These are phyloP conservation scores for Schizothecium vesticola DNA, from an alignment of 495 filamentous ascomycete genomes.

Conservation along the genomic window DNA sequence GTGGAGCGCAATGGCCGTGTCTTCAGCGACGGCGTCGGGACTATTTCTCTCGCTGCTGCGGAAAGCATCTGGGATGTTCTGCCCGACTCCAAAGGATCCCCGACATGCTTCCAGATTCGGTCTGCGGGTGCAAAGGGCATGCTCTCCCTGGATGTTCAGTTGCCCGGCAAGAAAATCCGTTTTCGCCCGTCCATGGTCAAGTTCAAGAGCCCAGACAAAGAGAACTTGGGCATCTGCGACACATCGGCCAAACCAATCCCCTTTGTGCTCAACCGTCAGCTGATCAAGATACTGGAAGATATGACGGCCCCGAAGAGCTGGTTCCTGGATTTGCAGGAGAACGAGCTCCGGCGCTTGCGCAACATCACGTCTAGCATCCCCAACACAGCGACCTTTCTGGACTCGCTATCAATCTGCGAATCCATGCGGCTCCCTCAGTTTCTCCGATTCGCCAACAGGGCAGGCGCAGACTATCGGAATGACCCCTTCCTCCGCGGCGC, in stretches of 20 bases:
- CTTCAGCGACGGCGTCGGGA: constrained; percentile 78
- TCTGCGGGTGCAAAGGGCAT: constrained; percentile 68
- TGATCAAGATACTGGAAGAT: constrained; percentile 83
- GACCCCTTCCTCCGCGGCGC: constrained; percentile 60
- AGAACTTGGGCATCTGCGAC: constrained; percentile 70
- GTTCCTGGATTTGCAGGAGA: constrained; percentile 57
- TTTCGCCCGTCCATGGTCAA: constrained; percentile 74
- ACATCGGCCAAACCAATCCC: constrained; percentile 58
- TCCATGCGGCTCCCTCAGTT: constrained; percentile 52
- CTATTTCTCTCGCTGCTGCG: constrained; percentile 54
- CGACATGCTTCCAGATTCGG: constrained; percentile 68
- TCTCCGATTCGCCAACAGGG: constrained; percentile 46
- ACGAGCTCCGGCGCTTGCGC: constrained; percentile 52
- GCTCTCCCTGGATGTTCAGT: constrained; percentile 57
- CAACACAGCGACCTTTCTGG: constrained; percentile 61
- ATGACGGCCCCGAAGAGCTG: constrained; percentile 45
- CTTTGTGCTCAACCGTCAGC: constrained; percentile 65
- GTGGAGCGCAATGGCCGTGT: constrained; percentile 41
- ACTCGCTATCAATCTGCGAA: constrained; percentile 48
- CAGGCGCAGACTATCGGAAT: constrained; percentile 55
- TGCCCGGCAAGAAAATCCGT: constrained; percentile 49
- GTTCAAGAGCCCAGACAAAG: constrained; percentile 51
- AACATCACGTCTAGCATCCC: constrained; percentile 45
- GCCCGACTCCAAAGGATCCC: constrained; percentile 35
- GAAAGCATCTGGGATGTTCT: constrained; percentile 48